Evolutionary conservation across 331 rosid genomes (phyloP).

Genomic region (Arachis monticola): DNA sequence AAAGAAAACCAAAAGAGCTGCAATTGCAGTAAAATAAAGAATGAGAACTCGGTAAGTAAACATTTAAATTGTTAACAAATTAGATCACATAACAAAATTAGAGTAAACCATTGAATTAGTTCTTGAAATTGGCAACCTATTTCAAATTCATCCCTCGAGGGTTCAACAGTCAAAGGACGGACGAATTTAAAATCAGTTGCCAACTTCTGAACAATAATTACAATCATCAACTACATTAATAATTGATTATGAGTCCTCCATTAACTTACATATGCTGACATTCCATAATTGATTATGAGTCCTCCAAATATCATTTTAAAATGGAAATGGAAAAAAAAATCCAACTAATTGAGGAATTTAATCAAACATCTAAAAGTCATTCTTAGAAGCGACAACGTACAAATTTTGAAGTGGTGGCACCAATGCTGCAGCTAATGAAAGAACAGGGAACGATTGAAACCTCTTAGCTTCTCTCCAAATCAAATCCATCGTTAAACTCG

Average conservation of each 20-base stretch:
- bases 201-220: no score
- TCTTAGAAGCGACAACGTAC: slow-evolving; percentile 49
- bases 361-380: no score
- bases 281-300: no score
- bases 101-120: no score
- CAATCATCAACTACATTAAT: no score
- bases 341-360: not conserved
- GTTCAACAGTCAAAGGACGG: no score
- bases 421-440: slow-evolving; percentile 76
- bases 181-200: no score
- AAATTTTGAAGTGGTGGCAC: slow-evolving; percentile 77
- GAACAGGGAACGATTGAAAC: slow-evolving; percentile 58
- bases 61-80: not conserved
- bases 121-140: no score
- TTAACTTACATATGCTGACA: no score
- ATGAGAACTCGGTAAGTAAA: not conserved
- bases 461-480: slow-evolving; percentile 61
- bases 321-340: not conserved
- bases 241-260: not conserved
- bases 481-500: slow-evolving; percentile 52
- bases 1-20: slow-evolving; percentile 32
- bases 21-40: slow-evolving; percentile 22
- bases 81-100: not conserved
- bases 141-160: no score
- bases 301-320: not conserved